A percentile compares a stretch with the other conserved stretches of the same genome.
Evolutionary conservation across 441 rosid species (phyloP).

Genomic region (Bocquillonia castaneifolia): DNA sequence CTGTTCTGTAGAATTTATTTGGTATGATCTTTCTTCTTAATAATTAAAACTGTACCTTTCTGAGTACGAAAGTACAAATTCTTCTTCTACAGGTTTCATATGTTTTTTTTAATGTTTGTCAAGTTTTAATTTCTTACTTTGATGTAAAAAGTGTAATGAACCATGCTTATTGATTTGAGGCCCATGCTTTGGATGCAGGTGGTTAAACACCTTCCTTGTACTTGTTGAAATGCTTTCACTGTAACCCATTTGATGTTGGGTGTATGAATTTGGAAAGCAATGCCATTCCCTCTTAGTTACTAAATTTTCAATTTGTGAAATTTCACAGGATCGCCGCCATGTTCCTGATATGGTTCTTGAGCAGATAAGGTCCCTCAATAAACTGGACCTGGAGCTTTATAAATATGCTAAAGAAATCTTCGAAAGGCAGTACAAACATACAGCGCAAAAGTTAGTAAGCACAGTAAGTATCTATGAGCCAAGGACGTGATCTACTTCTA

Average conservation of each 20-base stretch:
- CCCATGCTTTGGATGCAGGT: neutral
- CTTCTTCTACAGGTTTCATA: neutral
- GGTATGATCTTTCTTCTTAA: neutral
- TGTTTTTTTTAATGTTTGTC: neutral
- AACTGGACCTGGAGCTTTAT: slow-evolving; percentile 77
- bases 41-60: neutral
- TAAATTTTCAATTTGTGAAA: slow-evolving; percentile 15
- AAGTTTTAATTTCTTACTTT: neutral
- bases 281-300: neutral
- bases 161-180: neutral
- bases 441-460: slow-evolving; percentile 26
- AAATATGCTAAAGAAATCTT: slow-evolving; percentile 68
- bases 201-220: neutral
- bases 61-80: neutral
- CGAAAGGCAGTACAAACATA: slow-evolving; percentile 45
- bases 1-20: neutral
- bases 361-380: slow-evolving; percentile 66
- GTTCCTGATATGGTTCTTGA: slow-evolving; percentile 53
- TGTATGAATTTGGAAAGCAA: neutral
- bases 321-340: slow-evolving; percentile 55
- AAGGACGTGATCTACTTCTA: neutral
- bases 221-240: neutral
- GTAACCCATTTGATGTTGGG: neutral
- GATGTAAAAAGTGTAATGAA: neutral
- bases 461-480: slow-evolving; percentile 34